phyloP scores from a whole-genome alignment of 495 filamentous ascomycete genomes.

The Penicillium crystallinum region DNA sequence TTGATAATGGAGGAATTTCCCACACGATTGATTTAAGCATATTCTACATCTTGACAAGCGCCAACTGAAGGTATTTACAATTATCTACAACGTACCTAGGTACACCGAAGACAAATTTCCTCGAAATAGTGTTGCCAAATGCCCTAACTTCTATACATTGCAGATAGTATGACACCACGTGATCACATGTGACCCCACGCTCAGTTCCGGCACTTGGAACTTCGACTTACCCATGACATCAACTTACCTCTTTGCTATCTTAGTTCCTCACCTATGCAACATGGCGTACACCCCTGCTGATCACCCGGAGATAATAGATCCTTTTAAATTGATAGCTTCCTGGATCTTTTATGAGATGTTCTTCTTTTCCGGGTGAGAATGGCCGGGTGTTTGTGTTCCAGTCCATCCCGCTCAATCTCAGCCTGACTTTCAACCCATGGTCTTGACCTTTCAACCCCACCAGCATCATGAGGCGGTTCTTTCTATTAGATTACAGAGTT shows the following conservation, averaged over 20 bases:
- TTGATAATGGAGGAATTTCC: too few species aligned
- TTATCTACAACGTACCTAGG: too few species aligned
- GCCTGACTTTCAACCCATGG: slow-evolving; percentile 1
- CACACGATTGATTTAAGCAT: too few species aligned
- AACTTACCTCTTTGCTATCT: not conserved
- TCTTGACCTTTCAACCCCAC: not conserved
- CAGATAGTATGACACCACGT: not conserved
- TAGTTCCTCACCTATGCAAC: not conserved
- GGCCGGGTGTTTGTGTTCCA: slow-evolving; percentile 1
- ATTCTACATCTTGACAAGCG: too few species aligned
- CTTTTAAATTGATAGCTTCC: not conserved
- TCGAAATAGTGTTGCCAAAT: not conserved
- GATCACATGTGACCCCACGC: slow-evolving; percentile 5
- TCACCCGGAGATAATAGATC: not conserved
- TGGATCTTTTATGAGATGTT: not conserved
- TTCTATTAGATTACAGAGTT: not conserved
- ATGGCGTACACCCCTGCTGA: not conserved
- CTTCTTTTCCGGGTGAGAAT: not conserved
- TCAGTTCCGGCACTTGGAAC: not conserved
- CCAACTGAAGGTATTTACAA: too few species aligned
- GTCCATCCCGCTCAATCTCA: slow-evolving; percentile 8
- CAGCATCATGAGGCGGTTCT: not conserved
- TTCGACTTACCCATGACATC: slow-evolving; percentile 6
- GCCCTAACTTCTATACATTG: not conserved
- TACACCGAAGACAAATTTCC: not conserved